Evolutionary conservation across 2,329 filamentous ascomycete species (phyloP), one percentile per base, ranked within the genome.

Genomic region (Gaeumannomyces sp.): DNA sequence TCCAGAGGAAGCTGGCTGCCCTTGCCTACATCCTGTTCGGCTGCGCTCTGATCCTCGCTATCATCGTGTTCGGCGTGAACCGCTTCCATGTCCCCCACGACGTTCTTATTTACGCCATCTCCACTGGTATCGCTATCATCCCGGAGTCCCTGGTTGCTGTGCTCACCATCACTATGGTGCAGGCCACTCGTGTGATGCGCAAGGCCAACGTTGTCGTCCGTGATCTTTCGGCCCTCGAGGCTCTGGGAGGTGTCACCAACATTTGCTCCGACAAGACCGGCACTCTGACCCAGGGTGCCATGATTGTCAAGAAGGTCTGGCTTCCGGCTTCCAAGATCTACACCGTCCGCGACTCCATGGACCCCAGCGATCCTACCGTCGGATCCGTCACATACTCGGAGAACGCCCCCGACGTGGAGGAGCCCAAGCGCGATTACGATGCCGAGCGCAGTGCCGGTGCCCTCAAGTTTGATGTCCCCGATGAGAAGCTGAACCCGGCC

Each of bases 1-100:
- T 97, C 60, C 92, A 96, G 77, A 88, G 89, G 69, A 94, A 91
- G 72, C 82, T 97, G 63, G 92, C 90, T 78, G 92, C 93, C 76
- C 89, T 97, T 71, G 92, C 93, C 33, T 87, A 95, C 59, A 74
- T 92, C 4, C 84, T 96, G 2, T 96, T 96, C 72, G 87, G 82
- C 60, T 84, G 92, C 62, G 93, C 86, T 59, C 78, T 88, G 64
- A 70, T 87, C 3, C 79, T 88, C 45, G 85, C 83, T 62, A 73
- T 88, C 66, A 83, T 88, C 63, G 86, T 89, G 69, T 89, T 89
- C 72, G 83, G 80, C 7, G 85, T 80, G 67, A 85, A 81, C 72
- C 76, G 77, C 65, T 88, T 82, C 75, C 61, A 80, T 1, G 75
- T 87, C 59, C 74, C 78, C 57, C 81, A 82, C 66, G 83, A 88